These are phyloP conservation scores for Blastobotrys mokoenaii DNA, from an alignment of 805 yeast genomes.

Conservation along the genomic window DNA sequence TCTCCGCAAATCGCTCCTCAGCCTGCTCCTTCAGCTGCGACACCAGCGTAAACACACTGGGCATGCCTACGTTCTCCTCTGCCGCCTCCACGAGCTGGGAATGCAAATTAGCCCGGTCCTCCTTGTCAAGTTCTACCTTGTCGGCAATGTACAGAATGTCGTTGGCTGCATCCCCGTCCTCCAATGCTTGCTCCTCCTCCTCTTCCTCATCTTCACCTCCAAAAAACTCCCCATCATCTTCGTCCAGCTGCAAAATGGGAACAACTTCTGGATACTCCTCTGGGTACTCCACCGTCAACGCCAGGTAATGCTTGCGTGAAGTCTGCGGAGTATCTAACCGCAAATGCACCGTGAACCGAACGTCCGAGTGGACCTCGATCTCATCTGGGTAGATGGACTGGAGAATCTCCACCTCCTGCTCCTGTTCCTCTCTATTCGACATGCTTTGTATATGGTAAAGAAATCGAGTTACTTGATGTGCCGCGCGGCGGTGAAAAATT, in stretches of 20 bases:
- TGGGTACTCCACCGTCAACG: constrained; percentile 62
- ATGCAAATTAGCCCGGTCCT: constrained; percentile 23
- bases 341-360: constrained; percentile 49
- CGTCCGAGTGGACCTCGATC: constrained; percentile 37
- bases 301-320: constrained; percentile 37
- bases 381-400: constrained; percentile 94
- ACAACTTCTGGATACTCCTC: constrained; percentile 72
- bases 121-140: constrained; percentile 43
- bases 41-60: constrained; percentile 76
- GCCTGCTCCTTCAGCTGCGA: constrained; percentile 75
- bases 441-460: constrained; percentile 28
- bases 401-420: constrained; percentile 82
- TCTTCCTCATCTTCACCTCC: constrained; percentile 37
- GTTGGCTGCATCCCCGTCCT: constrained; percentile 35
- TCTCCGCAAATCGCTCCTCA: constrained; percentile 56
- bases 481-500: too few species aligned
- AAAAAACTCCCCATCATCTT: constrained; percentile 25
- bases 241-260: constrained; percentile 46
- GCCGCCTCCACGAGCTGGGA: constrained; percentile 34
- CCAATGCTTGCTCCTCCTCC: constrained; percentile 39
- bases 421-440: constrained; percentile 79
- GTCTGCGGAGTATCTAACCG: constrained; percentile 58
- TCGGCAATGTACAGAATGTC: constrained; percentile 39
- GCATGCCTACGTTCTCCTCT: constrained; percentile 77
- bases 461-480: neutral